Conservation (phyloP, 1,284 basidiomycete species). For the Apiotrichum brassicae region DNA sequence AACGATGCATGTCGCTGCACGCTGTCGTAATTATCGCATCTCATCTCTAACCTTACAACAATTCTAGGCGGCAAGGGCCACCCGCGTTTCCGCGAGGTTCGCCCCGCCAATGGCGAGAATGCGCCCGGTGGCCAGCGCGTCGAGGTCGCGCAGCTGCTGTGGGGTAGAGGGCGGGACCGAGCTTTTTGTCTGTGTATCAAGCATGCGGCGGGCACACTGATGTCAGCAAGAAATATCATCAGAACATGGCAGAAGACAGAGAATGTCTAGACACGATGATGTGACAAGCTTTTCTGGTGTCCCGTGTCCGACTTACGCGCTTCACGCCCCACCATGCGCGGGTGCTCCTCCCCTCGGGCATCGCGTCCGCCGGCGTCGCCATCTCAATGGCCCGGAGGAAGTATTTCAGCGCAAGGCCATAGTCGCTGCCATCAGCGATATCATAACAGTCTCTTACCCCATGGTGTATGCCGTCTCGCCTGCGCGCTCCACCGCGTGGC, state of each 20-base stretch:
- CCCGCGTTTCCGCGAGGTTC: constrained; percentile 20
- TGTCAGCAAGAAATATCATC: too few relatives aligned
- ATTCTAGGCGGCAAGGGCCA: constrained; percentile 6
- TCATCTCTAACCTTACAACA: too few relatives aligned
- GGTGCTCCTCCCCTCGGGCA: constrained; percentile 15
- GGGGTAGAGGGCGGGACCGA: constrained; percentile 52
- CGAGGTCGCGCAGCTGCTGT: constrained; percentile 54
- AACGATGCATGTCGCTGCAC: too few relatives aligned
- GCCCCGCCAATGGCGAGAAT: constrained; percentile 45
- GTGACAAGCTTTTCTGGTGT: too few relatives aligned
- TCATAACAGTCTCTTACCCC: constrained; percentile 20
- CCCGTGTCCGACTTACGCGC: constrained; percentile 59
- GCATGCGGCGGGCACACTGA: constrained; percentile 58
- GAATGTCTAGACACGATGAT: too few relatives aligned
- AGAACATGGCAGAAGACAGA: too few relatives aligned
- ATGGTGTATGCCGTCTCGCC: constrained; percentile 42
- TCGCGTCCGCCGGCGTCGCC: constrained; percentile 56
- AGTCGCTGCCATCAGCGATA: constrained; percentile 47
- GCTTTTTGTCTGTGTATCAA: too few relatives aligned
- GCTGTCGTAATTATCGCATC: too few relatives aligned
- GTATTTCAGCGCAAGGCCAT: constrained; percentile 72
- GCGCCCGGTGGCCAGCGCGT: constrained; percentile 65
- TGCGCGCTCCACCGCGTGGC: constrained; percentile 28
- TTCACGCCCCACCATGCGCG: constrained; percentile 80
- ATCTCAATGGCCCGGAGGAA: constrained; percentile 78